Evolutionary conservation across 2,329 filamentous ascomycete species (phyloP), one percentile per base, ranked within the genome.

Genomic region (Endoconidiophora laricicola): DNA sequence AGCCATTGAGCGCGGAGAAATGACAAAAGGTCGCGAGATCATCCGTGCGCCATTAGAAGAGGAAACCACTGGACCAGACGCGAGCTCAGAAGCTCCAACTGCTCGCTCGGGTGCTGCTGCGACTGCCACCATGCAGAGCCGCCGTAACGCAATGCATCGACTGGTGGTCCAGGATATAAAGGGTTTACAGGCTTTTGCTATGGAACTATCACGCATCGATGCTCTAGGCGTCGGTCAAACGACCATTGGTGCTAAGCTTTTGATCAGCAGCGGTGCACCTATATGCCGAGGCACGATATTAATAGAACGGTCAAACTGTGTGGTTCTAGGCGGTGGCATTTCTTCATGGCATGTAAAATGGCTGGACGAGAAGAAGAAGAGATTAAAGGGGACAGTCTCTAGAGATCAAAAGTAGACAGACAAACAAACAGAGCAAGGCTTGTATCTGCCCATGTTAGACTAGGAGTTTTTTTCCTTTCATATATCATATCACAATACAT

Each of bases 241-340:
- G 7, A 63, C 70, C 44, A 88, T 96, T 54, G 91, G 91, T 2
- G 74, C 80, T 57, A 98, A 98, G 66, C 59, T 95, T 22, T 58
- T 94, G 39, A 63, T 98, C 45, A 78, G 70, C 56, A 70, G 78
- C 55, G 72, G 76, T 4, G 71, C 72, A 2, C 69, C 78, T 4
- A 76, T 93, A 2, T 77, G 83, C 4, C 72, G 90, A 50, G 91
- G 87, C 0, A 74, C 83, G 46, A 59, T 94, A n/a, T 66, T 96
- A 63, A 68, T 98, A 18, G 81, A 86, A 55, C 79, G 85, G 1
- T 67, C 66, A 2, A 78, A 64, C 51, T 80, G 78, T 49, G 71
- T 75, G n/a, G 60, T 94, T 2, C 64, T 95, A n/a, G 91, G 91
- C 2, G 91, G 91, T 0, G 93, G 85, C 66, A 74, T 96, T 42